Evolutionary conservation across 768 basidiomycete species (phyloP), one percentile per base, ranked within the genome.

Genomic region (Terana coerulea): DNA sequence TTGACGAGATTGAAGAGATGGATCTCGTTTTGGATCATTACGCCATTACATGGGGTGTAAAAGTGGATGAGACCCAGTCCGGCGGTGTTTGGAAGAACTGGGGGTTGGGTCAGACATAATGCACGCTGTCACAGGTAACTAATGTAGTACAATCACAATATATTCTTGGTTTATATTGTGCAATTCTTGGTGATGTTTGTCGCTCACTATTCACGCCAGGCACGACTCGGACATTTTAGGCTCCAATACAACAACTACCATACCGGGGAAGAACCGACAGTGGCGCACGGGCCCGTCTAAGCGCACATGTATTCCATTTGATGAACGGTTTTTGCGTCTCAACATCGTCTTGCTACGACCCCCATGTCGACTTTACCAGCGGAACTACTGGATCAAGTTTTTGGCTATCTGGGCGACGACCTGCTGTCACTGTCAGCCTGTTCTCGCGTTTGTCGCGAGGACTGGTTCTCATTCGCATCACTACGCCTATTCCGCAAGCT

Each of bases 1-100:
- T 99, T 4, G 95, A 98, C 63, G 95, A 99, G 67, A 74, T 93
- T 8, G 95, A 99, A 67, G 95, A 98, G 68, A 76, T 99, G 17
- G 88, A 94, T 51, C 77, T 99, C 4, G 88, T 98, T 1, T 71
- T 97, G 26, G 76, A 76, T 2, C 95, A 98, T 64, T 98, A 98
- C 66, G 91, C 86, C 12, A 79, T 98, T 48, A 83, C 86, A 0
- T 98, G 93, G 93, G 81, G 76, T 19, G 31, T 50, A 8, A 54
- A 50, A 22, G 3, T 45, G 5, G 26, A 40, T 21, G 19, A 25
- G 5, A n/a, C 19, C n/a, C 36, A 39, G 3, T 29, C 40, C 22
- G 21, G 28, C n/a, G 47, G 26, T 5, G 17, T 14, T 9, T 54
- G 53, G 53, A 37, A 19, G 19, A 19, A 42, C 9, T 54, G 53